phyloP scores from a whole-genome alignment of 2,329 filamentous ascomycete species.

The Aulographum hederae region DNA sequence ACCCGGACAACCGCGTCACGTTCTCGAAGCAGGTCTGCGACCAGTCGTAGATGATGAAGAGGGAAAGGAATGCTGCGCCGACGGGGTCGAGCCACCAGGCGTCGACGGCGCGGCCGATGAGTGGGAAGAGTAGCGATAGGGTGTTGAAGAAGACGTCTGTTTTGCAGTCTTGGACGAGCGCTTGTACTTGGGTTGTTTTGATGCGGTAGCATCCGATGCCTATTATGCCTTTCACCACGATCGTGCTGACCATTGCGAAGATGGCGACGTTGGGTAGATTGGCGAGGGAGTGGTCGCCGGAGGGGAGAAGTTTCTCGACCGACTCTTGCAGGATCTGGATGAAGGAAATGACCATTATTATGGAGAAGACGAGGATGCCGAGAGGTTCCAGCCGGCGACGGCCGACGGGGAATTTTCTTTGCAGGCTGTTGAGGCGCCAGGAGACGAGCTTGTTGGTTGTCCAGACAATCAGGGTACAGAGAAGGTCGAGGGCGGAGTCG shows the following conservation, averaged over 20 bases:
- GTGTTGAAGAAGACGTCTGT: slow-evolving; percentile 48
- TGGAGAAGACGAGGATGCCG: slow-evolving; percentile 66
- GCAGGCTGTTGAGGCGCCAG: slow-evolving; percentile 33
- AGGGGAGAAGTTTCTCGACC: slow-evolving; percentile 36
- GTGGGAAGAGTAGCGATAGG: slow-evolving; percentile 41
- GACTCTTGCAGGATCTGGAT: slow-evolving; percentile 49
- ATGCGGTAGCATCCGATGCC: slow-evolving; percentile 40
- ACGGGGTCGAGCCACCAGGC: slow-evolving; percentile 51
- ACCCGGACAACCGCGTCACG: slow-evolving; percentile 39
- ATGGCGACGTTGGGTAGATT: slow-evolving; percentile 35
- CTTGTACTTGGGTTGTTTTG: slow-evolving; percentile 46
- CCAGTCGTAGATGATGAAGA: slow-evolving; percentile 56
- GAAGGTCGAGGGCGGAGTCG: slow-evolving; percentile 41
- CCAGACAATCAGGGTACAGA: slow-evolving; percentile 44
- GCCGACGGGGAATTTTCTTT: slow-evolving; percentile 46
- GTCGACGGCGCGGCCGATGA: slow-evolving; percentile 38
- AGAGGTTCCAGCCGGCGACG: slow-evolving; percentile 60
- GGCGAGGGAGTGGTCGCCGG: slow-evolving; percentile 28
- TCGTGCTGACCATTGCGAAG: slow-evolving; percentile 36
- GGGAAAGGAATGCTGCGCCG: slow-evolving; percentile 42
- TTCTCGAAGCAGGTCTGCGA: slow-evolving; percentile 41
- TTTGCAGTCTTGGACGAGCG: slow-evolving; percentile 42
- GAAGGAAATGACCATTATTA: slow-evolving; percentile 77
- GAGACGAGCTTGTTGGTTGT: slow-evolving; percentile 38
- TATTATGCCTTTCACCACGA: slow-evolving; percentile 40